Base-by-base conservation (phyloP, 331 rosid species). In the Rosa hybrid region DNA sequence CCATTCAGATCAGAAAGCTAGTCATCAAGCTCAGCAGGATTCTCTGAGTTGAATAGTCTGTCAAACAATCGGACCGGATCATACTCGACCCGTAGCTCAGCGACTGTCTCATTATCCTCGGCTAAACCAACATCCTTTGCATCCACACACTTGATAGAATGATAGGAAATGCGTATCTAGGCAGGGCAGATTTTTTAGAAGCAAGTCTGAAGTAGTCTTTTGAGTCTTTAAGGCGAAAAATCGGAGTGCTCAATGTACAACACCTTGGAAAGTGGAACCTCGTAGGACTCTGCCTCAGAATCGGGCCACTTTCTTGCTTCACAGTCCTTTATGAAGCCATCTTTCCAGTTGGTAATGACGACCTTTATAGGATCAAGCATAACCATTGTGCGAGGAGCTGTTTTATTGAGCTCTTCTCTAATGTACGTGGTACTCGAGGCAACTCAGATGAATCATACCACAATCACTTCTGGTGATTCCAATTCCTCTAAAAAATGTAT, bases 141-240 rank as follows among this genome's bases (percentile, higher is more conserved):
- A 27, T 27, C 30, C 30, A 27, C 30, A 27, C 30, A 27, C 30
- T 27, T 27, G 30, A 27, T 27, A 27, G 30, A 27, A 27, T 27
- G 30, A 27, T 27, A 27, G 30, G 30, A 27, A 44, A 11, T 67
- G 78, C 81, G 77, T 71, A 91, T 97, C 96, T 94, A 82, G 91
- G 92, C 34, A 92, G 88, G 83, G 83, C 98, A 73, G 97, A 92
- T 90, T 94, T 94, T 56, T 97, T 97, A 53, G 96, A 96, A 50
- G 98, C 98, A 84, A 94, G 98, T 74, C 98, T 98, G 81, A 89
- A 92, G 81, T 91, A 94, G 76, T 92, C 98, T 82, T 92, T 94
- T 23, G 98, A 94, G 83, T 94, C 98, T 84, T 94, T 71, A 90
- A 90, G 80, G 78, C 30, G 94, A 97, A 80, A 94, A 92, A 82